Evolutionary conservation across 176 grass and related monocot species (phyloP).

Genomic region (Musa troglodytarum): DNA sequence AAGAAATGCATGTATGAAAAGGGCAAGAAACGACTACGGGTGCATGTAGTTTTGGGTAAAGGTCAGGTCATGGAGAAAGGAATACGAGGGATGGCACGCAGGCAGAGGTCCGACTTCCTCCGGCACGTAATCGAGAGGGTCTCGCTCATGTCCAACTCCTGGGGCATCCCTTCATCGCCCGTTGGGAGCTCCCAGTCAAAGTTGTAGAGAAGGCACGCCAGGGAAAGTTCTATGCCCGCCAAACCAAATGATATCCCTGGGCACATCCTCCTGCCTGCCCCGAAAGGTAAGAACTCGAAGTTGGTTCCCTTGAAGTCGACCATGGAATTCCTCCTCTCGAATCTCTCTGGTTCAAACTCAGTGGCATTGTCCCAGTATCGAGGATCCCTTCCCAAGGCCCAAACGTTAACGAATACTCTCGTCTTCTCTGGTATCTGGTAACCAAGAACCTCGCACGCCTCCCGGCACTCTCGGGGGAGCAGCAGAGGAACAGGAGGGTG

Average conservation of each 20-base stretch:
- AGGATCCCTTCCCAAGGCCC: neutral
- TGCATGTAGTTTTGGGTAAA: no score
- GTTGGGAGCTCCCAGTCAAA: conserved; percentile 22
- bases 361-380: neutral
- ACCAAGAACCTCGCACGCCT: neutral
- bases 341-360: conserved; percentile 24
- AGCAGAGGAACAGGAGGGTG: neutral
- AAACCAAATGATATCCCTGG: conserved; percentile 19
- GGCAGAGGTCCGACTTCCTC: neutral
- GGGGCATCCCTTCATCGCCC: neutral
- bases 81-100: neutral
- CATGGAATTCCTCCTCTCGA: neutral
- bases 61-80: neutral
- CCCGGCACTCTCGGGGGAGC: neutral
- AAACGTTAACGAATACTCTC: neutral
- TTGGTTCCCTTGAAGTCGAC: conserved; percentile 11
- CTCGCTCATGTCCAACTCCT: conserved; percentile 12
- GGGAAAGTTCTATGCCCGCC: neutral
- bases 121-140: neutral
- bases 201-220: conserved; percentile 16
- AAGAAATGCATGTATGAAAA: no score
- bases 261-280: conserved; percentile 17
- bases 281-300: conserved; percentile 34
- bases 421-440: neutral
- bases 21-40: no score